Base-by-base conservation (phyloP, 805 yeast genomes). In the Pichia exigua region DNA sequence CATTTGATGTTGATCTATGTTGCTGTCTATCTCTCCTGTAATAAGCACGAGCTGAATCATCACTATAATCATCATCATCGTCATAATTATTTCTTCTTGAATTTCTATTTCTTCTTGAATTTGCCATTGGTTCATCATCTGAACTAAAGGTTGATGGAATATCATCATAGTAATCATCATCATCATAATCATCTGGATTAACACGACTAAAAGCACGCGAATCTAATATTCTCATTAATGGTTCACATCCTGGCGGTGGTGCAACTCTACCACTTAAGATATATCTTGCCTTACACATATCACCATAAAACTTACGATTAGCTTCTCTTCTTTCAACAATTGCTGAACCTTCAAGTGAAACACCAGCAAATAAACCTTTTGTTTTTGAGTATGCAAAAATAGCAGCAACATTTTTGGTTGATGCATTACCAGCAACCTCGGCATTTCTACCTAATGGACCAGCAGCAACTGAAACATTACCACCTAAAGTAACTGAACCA, bases 391-490 rank as follows among this genome's bases (percentile, higher is more conserved):
- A 92, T 1, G 97, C 74, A 65, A 92, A 92, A 18, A 92, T 84
- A 8, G 98, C 95, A 5, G 97, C 87, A 5, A 90, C 94, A 49
- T 85, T 76, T 60, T 84, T 85, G 51, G 89, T 69, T 4, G 97
- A 88, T 1, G 97, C 98, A 27, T 95, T 79, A 21, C 96, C 98
- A 18, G 95, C 96, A 46, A 96, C 97, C 70, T 92, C 99, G 3
- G 97, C 99, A 61, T 87, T 90, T 70, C 99, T 82, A 50, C 99
- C 99, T 58, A 94, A 72, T 1, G 98, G 98, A 43, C 99, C 99
- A 1, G 97, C 98, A 15, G 99, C 97, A 38, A 92, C 84, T 20
- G 97, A 89, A 27, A 92, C 77, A 63, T 92, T 92, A 57, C 97
- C 96, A 61, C 99, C 99, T 47, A 92, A 75, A 2, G 98, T 94